Base-by-base conservation (phyloP, 768 basidiomycete genomes). In the Lentinula guzmanii region DNA sequence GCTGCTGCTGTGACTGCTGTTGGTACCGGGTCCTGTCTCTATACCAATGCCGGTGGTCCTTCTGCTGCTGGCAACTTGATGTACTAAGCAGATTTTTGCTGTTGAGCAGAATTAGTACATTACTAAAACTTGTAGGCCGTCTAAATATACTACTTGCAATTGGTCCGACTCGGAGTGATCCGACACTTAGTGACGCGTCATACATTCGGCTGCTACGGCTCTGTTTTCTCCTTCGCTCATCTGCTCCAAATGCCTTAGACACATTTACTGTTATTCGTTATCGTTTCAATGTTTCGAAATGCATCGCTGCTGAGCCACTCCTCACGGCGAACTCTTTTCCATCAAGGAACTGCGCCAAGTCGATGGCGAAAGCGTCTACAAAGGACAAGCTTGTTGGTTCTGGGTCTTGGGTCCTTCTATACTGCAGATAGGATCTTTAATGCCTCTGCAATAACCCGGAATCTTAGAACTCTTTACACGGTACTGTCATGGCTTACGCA, bases 401-500 rank as follows among this genome's bases (percentile, higher is more conserved):
- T 77, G 1, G 76, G 81, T 13, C 63, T 80, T 3, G 80, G 79
- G 1, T 66, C 73, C 0, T 48, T 77, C 2, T 86, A 77, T 65
- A 68, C 66, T 2, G 66, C 77, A n/a, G 86, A 88, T 67, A 77
- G 68, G 58, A 65, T 73, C 11, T 84, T 77, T 68, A 86, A 87
- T 72, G 85, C 85, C 0, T 83, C 83, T 33, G 79, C 86, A 1
- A 74, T 86, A 6, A 70, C 72, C 11, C 71, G 86, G 58, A 86
- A 82, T 68, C 59, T 84, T 39, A 72, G 83, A 62, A 86, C 85
- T 5, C 72, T 84, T 34, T 77, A 76, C 74, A 79, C 82, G 16
- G 82, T 82, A 61, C 56, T 79, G 4, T 8, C 9, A 13, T 21
- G 10, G 13, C 35, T 13, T 24, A 18, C n/a, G 7, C 15, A 18